A percentile compares a stretch with the other conserved stretches of the same genome.
Evolutionary conservation across 2,329 filamentous ascomycete genomes (phyloP).

Genomic region (Mycocentrospora acerina): DNA sequence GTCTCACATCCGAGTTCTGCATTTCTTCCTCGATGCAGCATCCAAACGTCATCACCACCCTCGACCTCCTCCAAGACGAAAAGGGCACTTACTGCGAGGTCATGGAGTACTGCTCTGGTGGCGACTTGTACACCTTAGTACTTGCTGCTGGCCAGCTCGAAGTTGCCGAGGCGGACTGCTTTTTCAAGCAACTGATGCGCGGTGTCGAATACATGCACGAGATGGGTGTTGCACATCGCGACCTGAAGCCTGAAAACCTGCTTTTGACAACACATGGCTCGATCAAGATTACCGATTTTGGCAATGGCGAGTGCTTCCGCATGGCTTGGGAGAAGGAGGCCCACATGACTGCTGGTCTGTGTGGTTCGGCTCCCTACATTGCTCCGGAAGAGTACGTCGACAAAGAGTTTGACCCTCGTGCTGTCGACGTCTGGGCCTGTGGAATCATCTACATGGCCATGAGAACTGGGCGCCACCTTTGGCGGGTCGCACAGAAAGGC

Average conservation of each 20-base stretch:
- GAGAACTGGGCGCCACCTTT: conserved; percentile 92
- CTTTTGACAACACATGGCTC: conserved; percentile 88
- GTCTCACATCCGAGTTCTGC: conserved; percentile 95
- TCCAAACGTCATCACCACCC: conserved; percentile 96
- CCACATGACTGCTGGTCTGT: conserved; percentile 96
- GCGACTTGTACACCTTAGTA: conserved; percentile 91
- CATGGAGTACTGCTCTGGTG: conserved; percentile 98
- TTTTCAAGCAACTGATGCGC: conserved; percentile 99
- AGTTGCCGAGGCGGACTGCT: conserved; percentile 91
- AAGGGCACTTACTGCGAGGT: conserved; percentile 99
- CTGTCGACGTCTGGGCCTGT: conserved; percentile 98
- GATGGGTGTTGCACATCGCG: conserved; percentile 97
- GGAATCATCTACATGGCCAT: conserved; percentile 99
- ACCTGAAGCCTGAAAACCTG: conserved; percentile 95
- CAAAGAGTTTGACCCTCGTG: conserved; percentile 92
- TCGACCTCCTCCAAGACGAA: conserved; percentile 91
- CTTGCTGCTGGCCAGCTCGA: conserved; percentile 89
- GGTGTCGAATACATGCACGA: conserved; percentile 99
- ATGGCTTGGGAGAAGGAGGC: conserved; percentile 99
- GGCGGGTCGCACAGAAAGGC: conserved; percentile 94
- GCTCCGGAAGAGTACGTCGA: conserved; percentile 95
- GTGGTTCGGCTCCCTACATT: conserved; percentile 95
- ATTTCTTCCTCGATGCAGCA: conserved; percentile 96
- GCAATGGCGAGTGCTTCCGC: conserved; percentile 97
- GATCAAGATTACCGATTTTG: conserved; percentile 97